Percentiles rank a stretch among this genome's conserved stretches.
Evolutionary conservation across 306 rosid genomes (phyloP).

Genomic region (Prosopis cineraria): DNA sequence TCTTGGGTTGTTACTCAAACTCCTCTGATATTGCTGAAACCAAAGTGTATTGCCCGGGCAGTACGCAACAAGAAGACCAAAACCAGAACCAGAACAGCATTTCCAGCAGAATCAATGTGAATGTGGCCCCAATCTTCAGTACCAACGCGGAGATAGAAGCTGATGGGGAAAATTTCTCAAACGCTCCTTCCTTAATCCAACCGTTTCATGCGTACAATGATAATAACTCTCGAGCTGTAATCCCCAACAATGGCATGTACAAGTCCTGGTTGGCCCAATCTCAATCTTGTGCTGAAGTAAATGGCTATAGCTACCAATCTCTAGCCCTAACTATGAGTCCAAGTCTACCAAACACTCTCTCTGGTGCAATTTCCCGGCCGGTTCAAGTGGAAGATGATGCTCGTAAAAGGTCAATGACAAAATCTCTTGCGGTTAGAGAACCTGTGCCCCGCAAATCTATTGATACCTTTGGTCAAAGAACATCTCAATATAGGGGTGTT

Average conservation of each 20-base stretch:
- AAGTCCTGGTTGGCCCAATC: slow-evolving; percentile 80
- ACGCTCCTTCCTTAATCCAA: slow-evolving; percentile 42
- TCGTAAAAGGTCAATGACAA: slow-evolving; percentile 63
- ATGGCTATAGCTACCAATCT: slow-evolving; percentile 62
- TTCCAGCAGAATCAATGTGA: slow-evolving; percentile 61
- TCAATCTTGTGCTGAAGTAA: slow-evolving; percentile 43
- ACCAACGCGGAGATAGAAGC: slow-evolving; percentile 44
- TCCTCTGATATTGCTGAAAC: slow-evolving; percentile 50
- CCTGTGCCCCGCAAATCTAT: slow-evolving; percentile 87
- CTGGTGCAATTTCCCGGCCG: slow-evolving; percentile 46
- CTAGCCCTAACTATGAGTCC: slow-evolving; percentile 78
- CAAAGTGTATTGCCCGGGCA: slow-evolving; percentile 51
- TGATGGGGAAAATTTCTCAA: slow-evolving; percentile 40
- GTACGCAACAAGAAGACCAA: slow-evolving; percentile 43
- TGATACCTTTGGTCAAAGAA: slow-evolving; percentile 96
- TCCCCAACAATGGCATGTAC: slow-evolving; percentile 50
- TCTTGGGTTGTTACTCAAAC: slow-evolving; percentile 89
- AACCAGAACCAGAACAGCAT: slow-evolving; percentile 41
- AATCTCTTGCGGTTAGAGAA: slow-evolving; percentile 58
- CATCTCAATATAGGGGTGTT: slow-evolving; percentile 97
- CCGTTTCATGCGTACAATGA: slow-evolving; percentile 50
- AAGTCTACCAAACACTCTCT: slow-evolving; percentile 44
- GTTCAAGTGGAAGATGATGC: slow-evolving; percentile 51
- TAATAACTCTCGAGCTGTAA: slow-evolving; percentile 47
- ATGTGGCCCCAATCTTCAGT: slow-evolving; percentile 56